Base-by-base conservation (phyloP, 2,329 filamentous ascomycete genomes). In the Beauveria caledonica region DNA sequence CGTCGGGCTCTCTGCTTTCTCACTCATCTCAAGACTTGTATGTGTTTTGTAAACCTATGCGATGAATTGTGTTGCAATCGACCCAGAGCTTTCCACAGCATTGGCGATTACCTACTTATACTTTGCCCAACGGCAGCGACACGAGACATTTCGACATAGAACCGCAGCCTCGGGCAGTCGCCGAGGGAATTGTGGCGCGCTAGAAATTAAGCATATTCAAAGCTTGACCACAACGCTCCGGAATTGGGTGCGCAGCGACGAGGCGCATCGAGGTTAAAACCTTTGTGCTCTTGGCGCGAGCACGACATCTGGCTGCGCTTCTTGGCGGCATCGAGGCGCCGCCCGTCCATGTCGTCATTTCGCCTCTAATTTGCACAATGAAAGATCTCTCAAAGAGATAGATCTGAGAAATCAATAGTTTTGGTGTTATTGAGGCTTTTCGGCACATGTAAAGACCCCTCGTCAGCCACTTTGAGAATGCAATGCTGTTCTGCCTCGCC, bases 231-330 rank as follows among this genome's bases (percentile, higher is more conserved):
- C 21, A 11, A 10, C 19, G n/a, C 15, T 25, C 2, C 21, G 19
- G 51, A 15, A 33, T 29, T 48, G 42, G 36, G 21, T 11, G 39
- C 33, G 21, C 11, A 23, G 29, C 27, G 19, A 6, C 11, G 23
- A 36, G 46, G 45, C n/a, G 17, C n/a, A 6, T 17, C 29, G 46
- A 27, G 23, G 17, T 27, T 3, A 1, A 42, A 33, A 21, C 11
- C 36, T 45, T 33, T 39, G 21, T 45, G n/a, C n/a, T 40, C 57
- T 59, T 59, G 57, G 57, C 57, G 57, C 48, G 27, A 59, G 46
- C 48, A 59, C 57, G 57, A 59, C 57, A 53, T 52, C 46, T 52
- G 45, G 40, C 57, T 45, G 48, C 39, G 48, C 36, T 46, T 59
- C 57, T 59, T 59, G 57, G 57, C 57, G 36, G 33, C 44, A 57